Base-by-base conservation (phyloP, 1,139 yeast genomes). In the Geotrichum citri-aurantii region DNA sequence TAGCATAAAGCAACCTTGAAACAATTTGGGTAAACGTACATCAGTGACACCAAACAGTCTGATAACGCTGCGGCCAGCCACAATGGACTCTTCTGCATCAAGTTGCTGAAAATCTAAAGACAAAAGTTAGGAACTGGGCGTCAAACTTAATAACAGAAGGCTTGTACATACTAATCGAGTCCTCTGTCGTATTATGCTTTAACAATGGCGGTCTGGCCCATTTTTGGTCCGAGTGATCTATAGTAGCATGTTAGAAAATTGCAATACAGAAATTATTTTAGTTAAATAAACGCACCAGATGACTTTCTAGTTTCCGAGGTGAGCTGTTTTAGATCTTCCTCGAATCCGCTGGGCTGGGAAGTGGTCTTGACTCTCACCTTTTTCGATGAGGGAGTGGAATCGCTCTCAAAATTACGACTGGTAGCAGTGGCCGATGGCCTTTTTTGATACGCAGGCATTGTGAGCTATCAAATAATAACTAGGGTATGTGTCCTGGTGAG, bases 31-130 rank as follows among this genome's bases (percentile, higher is more conserved):
- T 19, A 8, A 12, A 46, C 66, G 8, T 54, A 65, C 67, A 57
- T 69, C 82, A 0, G 99, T 91, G 40, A 95, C 90, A 59, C 99
- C 99, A 71, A 92, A 95, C 69, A 95, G 86, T 60, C 97, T 81
- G 1, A 93, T 89, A 27, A 82, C 79, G 7, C 85, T 84, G 12
- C 82, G 79, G 10, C 65, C 65, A n/a, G 61, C 65, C 29, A 64
- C 62, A 12, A 81, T 73, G n/a, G 54, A 48, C 68, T 93, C 99
- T 69, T 93, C 99, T 1, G 96, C 97, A 72, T 95, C 99, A 66
- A 95, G 78, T 69, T 93, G 99, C 72, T 93, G 99, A 71, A 95
- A 93, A 0, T 80, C 77, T 63, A 37, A 23, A 50, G 37, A 23
- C 23, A 47, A 21, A n/a, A 21, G 29, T 26, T 37, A 52, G 50